phyloP scores from a whole-genome alignment of 2,329 filamentous ascomycete species.

The Aureobasidium sp. region DNA sequence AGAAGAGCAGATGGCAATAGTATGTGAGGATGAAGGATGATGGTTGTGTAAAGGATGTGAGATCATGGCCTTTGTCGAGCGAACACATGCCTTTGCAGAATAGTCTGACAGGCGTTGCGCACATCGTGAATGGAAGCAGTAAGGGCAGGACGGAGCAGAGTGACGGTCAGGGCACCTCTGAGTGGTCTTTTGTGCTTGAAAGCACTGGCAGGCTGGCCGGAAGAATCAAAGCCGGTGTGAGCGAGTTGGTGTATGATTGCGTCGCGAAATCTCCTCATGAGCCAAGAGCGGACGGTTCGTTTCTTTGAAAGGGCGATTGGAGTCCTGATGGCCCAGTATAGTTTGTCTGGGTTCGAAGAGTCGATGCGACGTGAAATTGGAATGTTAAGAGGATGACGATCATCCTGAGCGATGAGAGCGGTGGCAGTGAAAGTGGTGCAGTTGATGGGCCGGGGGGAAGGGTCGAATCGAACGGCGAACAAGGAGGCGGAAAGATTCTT shows the following conservation, averaged over 20 bases:
- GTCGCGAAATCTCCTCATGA: constrained; percentile 36
- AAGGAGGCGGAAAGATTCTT: background rate
- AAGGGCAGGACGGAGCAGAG: background rate
- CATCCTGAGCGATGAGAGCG: constrained; percentile 22
- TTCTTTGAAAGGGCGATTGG: constrained; percentile 31
- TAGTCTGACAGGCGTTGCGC: background rate
- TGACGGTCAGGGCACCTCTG: constrained; percentile 6
- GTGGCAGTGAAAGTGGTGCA: constrained; percentile 24
- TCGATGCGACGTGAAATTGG: constrained; percentile 24
- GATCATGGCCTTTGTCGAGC: background rate
- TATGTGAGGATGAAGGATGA: too few species aligned
- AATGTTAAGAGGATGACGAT: constrained; percentile 29
- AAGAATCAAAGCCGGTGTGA: constrained; percentile 35
- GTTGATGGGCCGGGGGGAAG: constrained; percentile 23
- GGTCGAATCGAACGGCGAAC: constrained; percentile 19
- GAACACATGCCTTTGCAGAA: background rate
- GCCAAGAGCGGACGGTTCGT: constrained; percentile 42
- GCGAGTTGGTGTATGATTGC: constrained; percentile 42
- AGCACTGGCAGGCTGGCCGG: background rate
- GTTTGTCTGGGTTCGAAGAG: constrained; percentile 29
- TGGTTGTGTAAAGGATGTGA: too few species aligned
- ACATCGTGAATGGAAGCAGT: constrained; percentile 2
- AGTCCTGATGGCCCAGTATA: constrained; percentile 44
- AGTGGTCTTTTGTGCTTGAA: background rate
- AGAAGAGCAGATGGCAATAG: too few species aligned